Conservation (phyloP, 495 filamentous ascomycete species). For the Penicillium maclennaniae region DNA sequence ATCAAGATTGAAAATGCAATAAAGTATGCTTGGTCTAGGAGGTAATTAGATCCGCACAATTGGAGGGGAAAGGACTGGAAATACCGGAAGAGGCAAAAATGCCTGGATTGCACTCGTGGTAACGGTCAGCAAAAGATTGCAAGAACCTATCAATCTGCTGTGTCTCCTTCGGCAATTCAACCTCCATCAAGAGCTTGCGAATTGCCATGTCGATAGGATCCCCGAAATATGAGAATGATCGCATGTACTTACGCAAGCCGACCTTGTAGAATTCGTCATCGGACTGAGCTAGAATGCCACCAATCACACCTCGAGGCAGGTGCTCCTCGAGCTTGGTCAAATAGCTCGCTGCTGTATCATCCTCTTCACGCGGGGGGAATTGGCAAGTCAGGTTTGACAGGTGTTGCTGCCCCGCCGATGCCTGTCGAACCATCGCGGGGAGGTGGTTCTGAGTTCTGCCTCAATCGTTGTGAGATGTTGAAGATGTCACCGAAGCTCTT, state of each 20-base stretch:
- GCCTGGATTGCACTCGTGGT: slow-evolving; percentile 97
- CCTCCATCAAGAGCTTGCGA: slow-evolving; percentile 92
- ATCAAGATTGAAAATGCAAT: slow-evolving; percentile 96
- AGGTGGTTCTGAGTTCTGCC: slow-evolving; percentile 71
- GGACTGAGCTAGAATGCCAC: slow-evolving; percentile 75
- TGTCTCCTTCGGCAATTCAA: slow-evolving; percentile 92
- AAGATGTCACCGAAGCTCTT: slow-evolving; percentile 90
- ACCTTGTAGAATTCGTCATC: slow-evolving; percentile 77
- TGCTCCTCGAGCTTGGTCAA: slow-evolving; percentile 75
- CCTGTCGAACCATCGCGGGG: slow-evolving; percentile 56
- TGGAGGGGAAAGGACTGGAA: background rate
- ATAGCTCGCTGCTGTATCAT: slow-evolving; percentile 88
- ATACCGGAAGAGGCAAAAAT: slow-evolving; percentile 80
- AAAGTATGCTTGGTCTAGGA: slow-evolving; percentile 85
- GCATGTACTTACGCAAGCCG: slow-evolving; percentile 89
- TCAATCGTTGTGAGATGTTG: slow-evolving; percentile 64
- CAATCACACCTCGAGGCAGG: slow-evolving; percentile 73
- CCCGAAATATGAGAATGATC: slow-evolving; percentile 87
- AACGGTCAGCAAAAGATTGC: slow-evolving; percentile 91
- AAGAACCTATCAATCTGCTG: slow-evolving; percentile 96
- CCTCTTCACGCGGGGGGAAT: slow-evolving; percentile 80
- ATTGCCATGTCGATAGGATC: slow-evolving; percentile 98
- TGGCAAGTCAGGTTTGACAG: slow-evolving; percentile 61
- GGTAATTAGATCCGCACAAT: slow-evolving; percentile 7
- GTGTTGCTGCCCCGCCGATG: slow-evolving; percentile 57